Base-by-base conservation (phyloP, 140 eudicot species). In the Erigeron philadelphicus region DNA sequence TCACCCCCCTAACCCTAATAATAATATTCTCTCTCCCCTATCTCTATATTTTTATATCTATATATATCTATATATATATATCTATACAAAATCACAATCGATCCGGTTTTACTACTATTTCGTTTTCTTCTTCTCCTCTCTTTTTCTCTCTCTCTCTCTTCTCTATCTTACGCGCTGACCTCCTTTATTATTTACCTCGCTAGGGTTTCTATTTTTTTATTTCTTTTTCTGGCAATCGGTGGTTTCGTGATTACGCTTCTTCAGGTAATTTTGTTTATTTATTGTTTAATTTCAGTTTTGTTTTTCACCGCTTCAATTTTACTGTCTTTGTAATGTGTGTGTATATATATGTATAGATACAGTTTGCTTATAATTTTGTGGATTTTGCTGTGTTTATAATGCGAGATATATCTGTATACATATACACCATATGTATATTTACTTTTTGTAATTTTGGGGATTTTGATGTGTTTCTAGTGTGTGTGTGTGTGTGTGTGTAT, bases 1-100 rank as follows among this genome's bases (percentile, higher is more conserved):
- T 62, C 43, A 64, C 61, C 80, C 81, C 80, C 72, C 68, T n/a
- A 74, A 81, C 79, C 80, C 66, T 45, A 67, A 75, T 65, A 61
- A 68, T 69, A 25, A 62, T 15, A 60, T 45, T 41, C 43, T 76
- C 73, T 61, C 54, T 44, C 19, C 49, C 23, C 35, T 11, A 41
- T 44, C 41, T 53, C 59, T 15, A 53, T 53, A 53, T 53, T 6
- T 53, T 53, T 16, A n/a, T 50, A 50, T 50, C 56, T 50, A n/a
- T 53, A 53, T 53, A 10, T 53, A 53, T 53, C 18, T 16, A n/a
- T 52, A 15, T 31, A 25, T 31, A 25, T 31, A 23, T 8, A 55
- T 18, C 11, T 7, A 55, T 55, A 4, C 35, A 55, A 1, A 38
- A 69, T 59, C 38, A 47, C 59, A 19, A 11, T 49, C 70, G 45